These are phyloP conservation scores for Thalassiosira hispida DNA, from an alignment of 352 stramenopile species.

Conservation along the genomic window DNA sequence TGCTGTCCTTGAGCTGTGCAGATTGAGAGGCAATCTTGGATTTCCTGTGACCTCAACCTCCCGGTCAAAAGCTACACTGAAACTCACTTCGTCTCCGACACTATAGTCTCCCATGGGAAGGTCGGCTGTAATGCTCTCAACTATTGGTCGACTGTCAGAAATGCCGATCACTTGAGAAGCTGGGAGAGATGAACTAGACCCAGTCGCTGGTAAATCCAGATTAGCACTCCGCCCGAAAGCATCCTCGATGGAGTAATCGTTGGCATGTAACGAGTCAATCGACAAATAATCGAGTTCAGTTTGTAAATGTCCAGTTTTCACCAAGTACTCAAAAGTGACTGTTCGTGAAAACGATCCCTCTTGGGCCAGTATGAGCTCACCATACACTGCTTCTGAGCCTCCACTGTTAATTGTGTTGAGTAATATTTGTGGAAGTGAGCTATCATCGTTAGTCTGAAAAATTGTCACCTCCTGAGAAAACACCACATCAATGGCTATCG, in stretches of 20 bases:
- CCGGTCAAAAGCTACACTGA: constrained; percentile 62
- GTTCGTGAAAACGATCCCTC: constrained; percentile 24
- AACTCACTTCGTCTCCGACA: constrained; percentile 53
- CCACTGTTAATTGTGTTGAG: constrained; percentile 43
- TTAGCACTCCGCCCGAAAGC: constrained; percentile 53
- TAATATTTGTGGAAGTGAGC: constrained; percentile 38
- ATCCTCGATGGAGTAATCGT: constrained; percentile 63
- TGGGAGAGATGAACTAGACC: constrained; percentile 31
- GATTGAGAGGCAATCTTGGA: constrained; percentile 49
- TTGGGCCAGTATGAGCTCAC: constrained; percentile 30
- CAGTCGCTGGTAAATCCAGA: constrained; percentile 38
- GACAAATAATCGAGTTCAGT: constrained; percentile 53
- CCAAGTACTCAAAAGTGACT: constrained; percentile 57
- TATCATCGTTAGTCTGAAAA: constrained; percentile 23
- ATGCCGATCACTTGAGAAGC: constrained; percentile 52
- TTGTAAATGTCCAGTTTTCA: constrained; percentile 41
- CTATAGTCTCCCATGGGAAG: constrained; percentile 56
- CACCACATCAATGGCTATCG: constrained; percentile 51
- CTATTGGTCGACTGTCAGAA: constrained; percentile 37
- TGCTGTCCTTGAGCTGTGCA: constrained; percentile 44
- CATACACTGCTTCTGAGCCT: constrained; percentile 30
- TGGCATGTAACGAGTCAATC: constrained; percentile 31
- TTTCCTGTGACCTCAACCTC: constrained; percentile 46
- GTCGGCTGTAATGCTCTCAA: constrained; percentile 42
- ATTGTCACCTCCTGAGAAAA: constrained; percentile 63